phyloP scores from a whole-genome alignment of 106 monocot species.

The Phalaenopsis aphrodite region DNA sequence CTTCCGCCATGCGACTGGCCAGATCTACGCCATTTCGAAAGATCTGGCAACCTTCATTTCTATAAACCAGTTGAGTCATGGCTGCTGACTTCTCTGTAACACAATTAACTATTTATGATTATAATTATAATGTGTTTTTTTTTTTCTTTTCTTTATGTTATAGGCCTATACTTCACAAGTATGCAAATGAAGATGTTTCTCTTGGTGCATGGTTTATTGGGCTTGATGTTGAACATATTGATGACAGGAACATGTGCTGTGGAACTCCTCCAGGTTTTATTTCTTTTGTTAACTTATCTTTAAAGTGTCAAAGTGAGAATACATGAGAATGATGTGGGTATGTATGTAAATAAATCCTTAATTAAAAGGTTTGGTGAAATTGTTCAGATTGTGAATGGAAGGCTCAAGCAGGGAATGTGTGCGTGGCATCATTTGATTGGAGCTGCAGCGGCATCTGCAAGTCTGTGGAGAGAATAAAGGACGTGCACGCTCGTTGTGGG shows the following conservation, averaged over 20 bases:
- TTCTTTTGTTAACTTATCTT: not conserved
- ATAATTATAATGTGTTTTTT: not conserved
- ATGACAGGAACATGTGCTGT: conserved; percentile 73
- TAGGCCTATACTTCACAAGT: conserved; percentile 76
- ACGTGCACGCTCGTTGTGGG: conserved; percentile 48
- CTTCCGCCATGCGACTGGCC: conserved; percentile 96
- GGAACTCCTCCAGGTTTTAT: conserved; percentile 63
- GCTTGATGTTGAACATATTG: conserved; percentile 75
- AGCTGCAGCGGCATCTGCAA: conserved; percentile 67
- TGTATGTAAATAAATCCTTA: too few relatives aligned
- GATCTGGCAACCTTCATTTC: conserved; percentile 94
- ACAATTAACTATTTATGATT: not conserved
- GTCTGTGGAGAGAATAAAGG: conserved; percentile 42
- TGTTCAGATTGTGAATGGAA: conserved; percentile 55
- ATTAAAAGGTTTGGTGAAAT: too few relatives aligned
- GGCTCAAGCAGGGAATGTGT: conserved; percentile 53
- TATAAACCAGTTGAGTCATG: conserved; percentile 63
- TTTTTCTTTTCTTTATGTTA: not conserved
- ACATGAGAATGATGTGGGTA: too few relatives aligned
- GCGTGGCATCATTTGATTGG: conserved; percentile 61
- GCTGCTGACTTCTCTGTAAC: not conserved
- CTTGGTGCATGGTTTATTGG: conserved; percentile 87
- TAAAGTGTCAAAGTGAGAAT: too few relatives aligned
- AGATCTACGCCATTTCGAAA: conserved; percentile 90
- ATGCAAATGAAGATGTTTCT: conserved; percentile 82